phyloP scores from a whole-genome alignment of 257 asterid genomes.

The Solanum tarijense region DNA sequence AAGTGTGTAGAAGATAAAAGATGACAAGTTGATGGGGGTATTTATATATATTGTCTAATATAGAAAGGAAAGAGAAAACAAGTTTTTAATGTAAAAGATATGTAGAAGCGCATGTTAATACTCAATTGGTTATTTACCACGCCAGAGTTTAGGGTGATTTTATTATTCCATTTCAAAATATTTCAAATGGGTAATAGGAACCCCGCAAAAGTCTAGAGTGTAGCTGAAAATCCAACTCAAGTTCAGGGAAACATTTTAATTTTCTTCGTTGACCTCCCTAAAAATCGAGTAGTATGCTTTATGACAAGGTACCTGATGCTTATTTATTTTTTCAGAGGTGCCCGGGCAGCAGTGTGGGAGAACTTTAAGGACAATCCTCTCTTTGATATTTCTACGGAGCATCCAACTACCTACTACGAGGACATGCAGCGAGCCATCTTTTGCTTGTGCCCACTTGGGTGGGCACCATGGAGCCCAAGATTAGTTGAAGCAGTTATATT shows the following conservation, averaged over 20 bases:
- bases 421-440: slow-evolving; percentile 89
- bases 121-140: background rate
- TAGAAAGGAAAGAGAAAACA: background rate
- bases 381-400: slow-evolving; percentile 80
- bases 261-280: background rate
- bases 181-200: background rate
- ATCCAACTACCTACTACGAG: slow-evolving; percentile 79
- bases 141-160: background rate
- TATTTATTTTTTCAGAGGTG: slow-evolving; percentile 54
- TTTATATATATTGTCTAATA: background rate
- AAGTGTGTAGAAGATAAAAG: background rate
- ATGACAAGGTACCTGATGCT: background rate
- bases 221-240: background rate
- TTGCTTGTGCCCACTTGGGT: slow-evolving; percentile 93
- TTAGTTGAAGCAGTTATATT: slow-evolving; percentile 86
- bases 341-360: slow-evolving; percentile 94
- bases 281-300: background rate
- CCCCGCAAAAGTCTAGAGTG: background rate
- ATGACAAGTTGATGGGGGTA: background rate
- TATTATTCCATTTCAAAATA: background rate
- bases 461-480: slow-evolving; percentile 99
- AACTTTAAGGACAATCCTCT: slow-evolving; percentile 82
- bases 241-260: background rate
- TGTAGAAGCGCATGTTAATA: background rate
- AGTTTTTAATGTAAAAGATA: background rate